Conservation (phyloP, 2,329 filamentous ascomycete genomes). For the Tolypocladium cylindrosporum region DNA sequence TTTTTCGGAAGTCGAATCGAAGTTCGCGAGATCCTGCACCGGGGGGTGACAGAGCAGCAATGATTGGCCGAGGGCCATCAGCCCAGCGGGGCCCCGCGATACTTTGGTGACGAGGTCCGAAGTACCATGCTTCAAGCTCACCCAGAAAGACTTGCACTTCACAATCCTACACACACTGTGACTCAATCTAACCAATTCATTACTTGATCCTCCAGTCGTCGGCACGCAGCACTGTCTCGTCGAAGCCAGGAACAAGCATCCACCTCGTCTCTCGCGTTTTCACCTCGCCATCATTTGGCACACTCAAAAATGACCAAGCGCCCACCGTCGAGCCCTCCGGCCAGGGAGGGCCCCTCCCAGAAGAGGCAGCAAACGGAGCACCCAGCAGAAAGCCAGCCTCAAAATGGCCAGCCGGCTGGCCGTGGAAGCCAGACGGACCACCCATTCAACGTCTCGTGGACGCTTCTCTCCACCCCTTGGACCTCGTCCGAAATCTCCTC, state of each 20-base stretch:
- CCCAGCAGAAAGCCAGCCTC: neutral
- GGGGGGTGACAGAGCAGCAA: neutral
- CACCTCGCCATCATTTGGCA: neutral
- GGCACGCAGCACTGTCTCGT: neutral
- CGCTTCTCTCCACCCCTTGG: conserved; percentile 32
- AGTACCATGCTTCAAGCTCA: neutral
- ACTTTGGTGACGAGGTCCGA: neutral
- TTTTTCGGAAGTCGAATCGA: conserved; percentile 17
- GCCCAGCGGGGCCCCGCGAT: neutral
- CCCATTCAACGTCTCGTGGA: neutral
- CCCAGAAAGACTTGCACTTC: neutral
- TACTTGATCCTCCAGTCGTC: neutral
- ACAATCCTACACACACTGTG: neutral
- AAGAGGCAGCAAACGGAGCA: conserved; percentile 5
- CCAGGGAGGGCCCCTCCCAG: neutral
- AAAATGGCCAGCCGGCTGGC: neutral
- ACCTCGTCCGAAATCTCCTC: conserved; percentile 36
- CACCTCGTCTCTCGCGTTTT: too few species aligned
- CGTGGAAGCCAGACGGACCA: neutral
- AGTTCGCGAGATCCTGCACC: conserved; percentile 1
- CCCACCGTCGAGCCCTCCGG: conserved; percentile 1
- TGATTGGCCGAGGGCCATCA: conserved; percentile 4
- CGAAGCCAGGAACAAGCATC: neutral
- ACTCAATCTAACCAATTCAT: too few species aligned
- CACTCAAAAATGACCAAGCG: conserved; percentile 27